Evolutionary conservation across 2,329 filamentous ascomycete species (phyloP), one percentile per base, ranked within the genome.

Genomic region (Neofusicoccum umdonicola): DNA sequence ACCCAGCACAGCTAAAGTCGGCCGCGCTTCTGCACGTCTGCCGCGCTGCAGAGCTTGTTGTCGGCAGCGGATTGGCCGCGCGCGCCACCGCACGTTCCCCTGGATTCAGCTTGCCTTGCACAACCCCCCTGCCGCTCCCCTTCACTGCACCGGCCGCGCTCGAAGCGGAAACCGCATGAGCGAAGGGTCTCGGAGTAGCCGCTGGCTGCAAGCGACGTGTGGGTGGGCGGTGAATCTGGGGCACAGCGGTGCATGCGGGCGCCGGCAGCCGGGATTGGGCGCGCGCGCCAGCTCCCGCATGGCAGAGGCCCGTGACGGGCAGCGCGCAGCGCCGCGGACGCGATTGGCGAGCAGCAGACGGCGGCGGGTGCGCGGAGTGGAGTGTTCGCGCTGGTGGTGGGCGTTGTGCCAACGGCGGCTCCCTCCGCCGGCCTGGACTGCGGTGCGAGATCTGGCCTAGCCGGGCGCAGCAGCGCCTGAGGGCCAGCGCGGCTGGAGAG

Each of bases 111-210:
- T 50, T 39, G 45, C 45, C 13, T 19, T 62, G 44, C 42, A 60
- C 56, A 11, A 22, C 41, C n/a, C 41, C 31, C 56, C 31, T 37
- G 50, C 56, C 27, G 42, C 31, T 45, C 22, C 56, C 42, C 35
- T n/a, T 48, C 27, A 31, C 31, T 11, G 41, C 27, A 12, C 54
- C 7, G n/a, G 42, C 15, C 13, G n/a, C 42, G 51, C 52, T 34
- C 17, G 22, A 57, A 57, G 19, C 12, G 52, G 52, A 7, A 47
- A 60, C 27, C 56, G 56, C 56, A 37, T 17, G 41, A 19, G 17
- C 13, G 34, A 62, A 37, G 45, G 34, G 47, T 57, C 45, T 62
- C 58, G 58, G 58, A 62, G 45, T 41, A 51, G 58, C 58, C 58
- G 58, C 58, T 62, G 45, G 58, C 58, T 62, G 58, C 58, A 34